Percentiles rank a stretch among this genome's conserved stretches.
These are phyloP conservation scores for Melaleuca alternifolia DNA, from an alignment of 345 rosid genomes.

Conservation along the genomic window DNA sequence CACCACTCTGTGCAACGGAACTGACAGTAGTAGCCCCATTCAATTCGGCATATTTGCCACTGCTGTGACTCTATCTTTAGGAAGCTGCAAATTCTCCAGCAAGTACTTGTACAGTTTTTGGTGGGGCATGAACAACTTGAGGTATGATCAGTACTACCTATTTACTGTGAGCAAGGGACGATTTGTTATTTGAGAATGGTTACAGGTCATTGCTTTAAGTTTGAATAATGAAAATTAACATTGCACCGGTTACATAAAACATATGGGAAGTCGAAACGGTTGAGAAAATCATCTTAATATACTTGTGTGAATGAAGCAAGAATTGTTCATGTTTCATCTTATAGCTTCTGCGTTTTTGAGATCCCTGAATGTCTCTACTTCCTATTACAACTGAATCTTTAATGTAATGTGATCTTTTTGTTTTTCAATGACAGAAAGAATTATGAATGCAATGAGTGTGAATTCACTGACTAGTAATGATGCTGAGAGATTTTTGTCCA, in stretches of 20 bases:
- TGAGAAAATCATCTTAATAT: neutral
- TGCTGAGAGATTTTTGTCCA: neutral
- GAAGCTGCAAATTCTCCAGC: constrained; percentile 10
- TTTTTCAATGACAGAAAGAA: neutral
- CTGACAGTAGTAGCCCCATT: neutral
- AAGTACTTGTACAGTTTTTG: constrained; percentile 31
- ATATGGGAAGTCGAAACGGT: neutral
- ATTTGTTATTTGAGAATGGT: neutral
- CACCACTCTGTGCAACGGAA: constrained; percentile 16
- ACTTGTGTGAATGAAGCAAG: neutral
- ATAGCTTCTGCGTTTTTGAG: neutral
- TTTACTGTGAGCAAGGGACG: neutral
- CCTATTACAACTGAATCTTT: neutral
- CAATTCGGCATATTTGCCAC: neutral
- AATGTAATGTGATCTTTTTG: neutral
- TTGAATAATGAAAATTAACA: neutral
- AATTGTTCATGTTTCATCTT: neutral
- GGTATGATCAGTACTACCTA: constrained; percentile 3
- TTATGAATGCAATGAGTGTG: neutral
- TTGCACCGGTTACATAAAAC: neutral
- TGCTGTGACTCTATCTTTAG: neutral
- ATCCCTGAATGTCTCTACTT: neutral
- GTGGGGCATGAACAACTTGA: constrained; percentile 42
- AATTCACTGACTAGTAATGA: neutral
- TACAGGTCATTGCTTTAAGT: neutral